phyloP scores from a whole-genome alignment of 768 basidiomycete genomes.

The Mycena capillaripes region DNA sequence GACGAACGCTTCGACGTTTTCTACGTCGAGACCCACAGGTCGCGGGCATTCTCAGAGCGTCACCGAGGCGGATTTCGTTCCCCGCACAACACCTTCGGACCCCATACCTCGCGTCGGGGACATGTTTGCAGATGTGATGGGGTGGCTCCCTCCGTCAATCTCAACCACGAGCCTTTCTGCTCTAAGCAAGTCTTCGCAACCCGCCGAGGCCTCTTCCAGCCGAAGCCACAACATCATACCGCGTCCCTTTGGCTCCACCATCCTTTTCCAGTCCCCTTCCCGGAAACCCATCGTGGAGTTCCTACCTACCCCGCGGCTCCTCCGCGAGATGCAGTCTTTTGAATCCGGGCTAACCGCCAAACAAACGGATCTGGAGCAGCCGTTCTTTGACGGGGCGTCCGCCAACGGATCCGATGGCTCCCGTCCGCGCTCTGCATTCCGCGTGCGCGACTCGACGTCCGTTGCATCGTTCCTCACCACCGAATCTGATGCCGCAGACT shows the following conservation, averaged over 20 bases:
- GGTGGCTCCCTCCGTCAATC: constrained; percentile 62
- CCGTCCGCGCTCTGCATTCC: constrained; percentile 49
- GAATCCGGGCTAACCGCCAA: constrained; percentile 86
- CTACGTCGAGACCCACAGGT: constrained; percentile 52
- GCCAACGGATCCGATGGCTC: constrained; percentile 28
- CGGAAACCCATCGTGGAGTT: constrained; percentile 58
- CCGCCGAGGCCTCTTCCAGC: constrained; percentile 42
- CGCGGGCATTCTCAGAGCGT: constrained; percentile 86
- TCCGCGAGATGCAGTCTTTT: constrained; percentile 92
- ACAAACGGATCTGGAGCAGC: constrained; percentile 54
- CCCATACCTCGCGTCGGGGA: constrained; percentile 54
- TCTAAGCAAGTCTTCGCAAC: constrained; percentile 45
- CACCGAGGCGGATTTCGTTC: constrained; percentile 68
- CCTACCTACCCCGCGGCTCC: constrained; percentile 62
- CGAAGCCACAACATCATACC: constrained; percentile 45
- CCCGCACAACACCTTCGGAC: neutral
- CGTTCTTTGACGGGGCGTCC: constrained; percentile 23
- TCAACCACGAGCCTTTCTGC: constrained; percentile 54
- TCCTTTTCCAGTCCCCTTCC: constrained; percentile 72
- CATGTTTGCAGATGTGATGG: constrained; percentile 77
- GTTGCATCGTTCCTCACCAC: constrained; percentile 35
- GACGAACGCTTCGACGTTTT: constrained; percentile 42
- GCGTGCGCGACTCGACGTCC: constrained; percentile 36
- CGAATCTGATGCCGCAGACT: constrained; percentile 17
- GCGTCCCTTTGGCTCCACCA: constrained; percentile 75